These are phyloP conservation scores for Alternaria longipes DNA, from an alignment of 2,329 filamentous ascomycete genomes.

Conservation along the genomic window DNA sequence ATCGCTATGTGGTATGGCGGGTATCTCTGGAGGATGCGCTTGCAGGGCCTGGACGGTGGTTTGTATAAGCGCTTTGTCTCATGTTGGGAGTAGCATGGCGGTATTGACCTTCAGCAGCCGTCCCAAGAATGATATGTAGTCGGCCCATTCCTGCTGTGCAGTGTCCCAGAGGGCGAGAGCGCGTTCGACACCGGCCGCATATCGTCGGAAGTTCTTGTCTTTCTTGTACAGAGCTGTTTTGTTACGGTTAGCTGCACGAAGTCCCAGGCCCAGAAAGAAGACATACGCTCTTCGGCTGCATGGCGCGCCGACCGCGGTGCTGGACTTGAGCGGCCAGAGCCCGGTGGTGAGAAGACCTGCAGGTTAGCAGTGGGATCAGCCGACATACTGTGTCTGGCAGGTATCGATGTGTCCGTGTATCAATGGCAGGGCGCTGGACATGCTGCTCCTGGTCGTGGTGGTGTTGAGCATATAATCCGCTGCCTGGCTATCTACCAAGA, in stretches of 20 bases:
- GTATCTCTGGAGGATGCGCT: conserved; percentile 76
- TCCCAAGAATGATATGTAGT: conserved; percentile 97
- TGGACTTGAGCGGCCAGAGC: conserved; percentile 83
- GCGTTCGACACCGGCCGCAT: conserved; percentile 87
- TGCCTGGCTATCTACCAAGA: conserved; percentile 26
- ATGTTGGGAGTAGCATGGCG: conserved; percentile 21
- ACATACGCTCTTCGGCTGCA: conserved; percentile 78
- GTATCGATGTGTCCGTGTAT: conserved; percentile 25
- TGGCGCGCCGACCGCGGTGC: conserved; percentile 79
- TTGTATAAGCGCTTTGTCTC: conserved; percentile 36
- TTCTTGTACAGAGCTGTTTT: conserved; percentile 65
- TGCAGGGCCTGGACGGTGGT: conserved; percentile 75
- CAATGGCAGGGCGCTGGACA: conserved; percentile 36
- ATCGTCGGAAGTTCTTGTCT: conserved; percentile 80
- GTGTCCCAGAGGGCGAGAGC: conserved; percentile 91
- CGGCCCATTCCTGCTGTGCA: conserved; percentile 96
- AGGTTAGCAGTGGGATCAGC: conserved; percentile 49
- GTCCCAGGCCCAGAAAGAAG: background rate
- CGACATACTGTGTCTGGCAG: conserved; percentile 48
- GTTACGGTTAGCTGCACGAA: conserved; percentile 16
- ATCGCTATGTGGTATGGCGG: conserved; percentile 80
- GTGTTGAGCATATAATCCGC: conserved; percentile 20
- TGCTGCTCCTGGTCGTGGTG: conserved; percentile 30
- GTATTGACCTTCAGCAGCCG: conserved; percentile 80
- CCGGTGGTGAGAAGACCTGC: conserved; percentile 72